These are phyloP conservation scores for Fusarium hainanense DNA, from an alignment of 2,329 filamentous ascomycete species.

Conservation along the genomic window DNA sequence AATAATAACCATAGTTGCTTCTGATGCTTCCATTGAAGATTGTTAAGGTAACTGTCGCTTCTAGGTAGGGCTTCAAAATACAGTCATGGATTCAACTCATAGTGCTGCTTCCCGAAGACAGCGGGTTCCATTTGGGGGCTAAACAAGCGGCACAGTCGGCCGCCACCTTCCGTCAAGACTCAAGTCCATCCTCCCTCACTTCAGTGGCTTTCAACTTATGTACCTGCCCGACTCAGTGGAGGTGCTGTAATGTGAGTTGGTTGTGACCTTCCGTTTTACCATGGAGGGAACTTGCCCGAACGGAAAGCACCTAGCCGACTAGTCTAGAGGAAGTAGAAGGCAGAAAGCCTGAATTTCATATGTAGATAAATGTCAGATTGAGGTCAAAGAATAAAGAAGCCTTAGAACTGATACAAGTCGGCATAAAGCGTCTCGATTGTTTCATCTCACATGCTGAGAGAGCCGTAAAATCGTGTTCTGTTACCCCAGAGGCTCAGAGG, in stretches of 20 bases:
- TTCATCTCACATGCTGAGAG: background rate
- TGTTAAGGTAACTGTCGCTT: background rate
- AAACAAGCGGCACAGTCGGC: constrained; percentile 30
- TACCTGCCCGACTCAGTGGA: constrained; percentile 22
- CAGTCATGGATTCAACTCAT: constrained; percentile 14
- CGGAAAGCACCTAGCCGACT: constrained; percentile 2
- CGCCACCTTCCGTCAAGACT: constrained; percentile 14
- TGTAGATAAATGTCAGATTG: background rate
- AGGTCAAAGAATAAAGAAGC: background rate
- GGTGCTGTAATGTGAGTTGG: background rate
- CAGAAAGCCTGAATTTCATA: background rate
- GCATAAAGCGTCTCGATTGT: background rate
- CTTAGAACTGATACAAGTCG: background rate
- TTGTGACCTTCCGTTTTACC: constrained; percentile 19
- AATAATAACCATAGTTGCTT: background rate
- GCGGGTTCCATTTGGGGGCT: constrained; percentile 1
- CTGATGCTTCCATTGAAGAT: background rate
- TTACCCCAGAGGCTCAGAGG: background rate
- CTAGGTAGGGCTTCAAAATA: constrained; percentile 3
- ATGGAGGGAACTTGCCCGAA: constrained; percentile 4
- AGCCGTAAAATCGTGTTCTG: background rate
- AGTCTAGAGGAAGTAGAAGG: background rate
- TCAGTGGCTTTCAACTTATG: constrained; percentile 27
- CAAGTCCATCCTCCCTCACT: background rate
- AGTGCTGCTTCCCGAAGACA: background rate